phyloP scores from a whole-genome alignment of 768 basidiomycete genomes.

The Lentinula detonsa region DNA sequence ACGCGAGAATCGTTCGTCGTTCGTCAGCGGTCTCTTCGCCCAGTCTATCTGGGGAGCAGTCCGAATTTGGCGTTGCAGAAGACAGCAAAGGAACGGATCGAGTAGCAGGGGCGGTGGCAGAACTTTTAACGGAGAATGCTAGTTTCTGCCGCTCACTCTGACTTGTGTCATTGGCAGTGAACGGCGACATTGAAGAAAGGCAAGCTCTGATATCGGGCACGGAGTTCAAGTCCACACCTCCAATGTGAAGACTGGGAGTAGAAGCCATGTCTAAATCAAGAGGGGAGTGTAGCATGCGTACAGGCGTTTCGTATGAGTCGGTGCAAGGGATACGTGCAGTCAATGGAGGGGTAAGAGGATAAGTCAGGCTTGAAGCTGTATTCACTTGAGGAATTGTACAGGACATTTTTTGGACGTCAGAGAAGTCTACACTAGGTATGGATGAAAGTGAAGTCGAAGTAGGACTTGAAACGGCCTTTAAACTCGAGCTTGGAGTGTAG shows the following conservation, averaged over 20 bases:
- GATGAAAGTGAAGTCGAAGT: neutral
- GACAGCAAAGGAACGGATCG: neutral
- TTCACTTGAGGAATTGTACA: neutral
- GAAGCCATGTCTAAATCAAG: neutral
- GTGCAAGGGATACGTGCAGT: constrained; percentile 11
- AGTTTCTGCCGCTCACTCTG: neutral
- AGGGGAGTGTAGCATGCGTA: neutral
- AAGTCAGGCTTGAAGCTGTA: constrained; percentile 1
- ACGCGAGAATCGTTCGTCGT: neutral
- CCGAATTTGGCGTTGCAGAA: neutral
- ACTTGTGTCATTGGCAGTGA: neutral
- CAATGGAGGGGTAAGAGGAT: constrained; percentile 16
- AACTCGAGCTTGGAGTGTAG: neutral
- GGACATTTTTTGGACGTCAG: neutral
- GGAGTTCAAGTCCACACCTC: neutral
- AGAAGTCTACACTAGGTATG: neutral
- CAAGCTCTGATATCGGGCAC: constrained; percentile 1
- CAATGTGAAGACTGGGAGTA: neutral
- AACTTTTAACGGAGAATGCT: neutral
- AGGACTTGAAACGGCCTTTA: neutral
- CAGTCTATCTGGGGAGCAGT: neutral
- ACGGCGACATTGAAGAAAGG: neutral
- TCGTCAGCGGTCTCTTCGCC: neutral
- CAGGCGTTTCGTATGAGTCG: constrained; percentile 2
- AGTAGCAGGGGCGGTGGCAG: neutral